These are phyloP conservation scores for Nigrograna mackinnonii DNA, from an alignment of 2,329 filamentous ascomycete species.

Conservation along the genomic window DNA sequence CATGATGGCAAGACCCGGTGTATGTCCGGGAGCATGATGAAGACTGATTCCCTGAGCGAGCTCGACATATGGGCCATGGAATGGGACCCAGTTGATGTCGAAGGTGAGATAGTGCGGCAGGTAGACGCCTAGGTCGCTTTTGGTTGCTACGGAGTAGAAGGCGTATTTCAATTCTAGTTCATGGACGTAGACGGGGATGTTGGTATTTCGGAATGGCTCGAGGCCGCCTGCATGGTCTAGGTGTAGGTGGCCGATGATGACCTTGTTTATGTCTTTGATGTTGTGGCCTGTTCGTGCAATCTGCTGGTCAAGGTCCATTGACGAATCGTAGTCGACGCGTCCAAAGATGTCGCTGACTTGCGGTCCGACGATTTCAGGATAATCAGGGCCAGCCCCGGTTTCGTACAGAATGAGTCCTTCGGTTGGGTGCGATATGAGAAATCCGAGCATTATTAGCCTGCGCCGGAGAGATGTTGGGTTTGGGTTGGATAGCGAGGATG, in stretches of 20 bases:
- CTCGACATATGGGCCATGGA: slow-evolving; percentile 35
- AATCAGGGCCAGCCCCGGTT: slow-evolving; percentile 35
- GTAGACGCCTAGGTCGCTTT: slow-evolving; percentile 36
- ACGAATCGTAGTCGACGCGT: slow-evolving; percentile 26
- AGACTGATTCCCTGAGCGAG: slow-evolving; percentile 37
- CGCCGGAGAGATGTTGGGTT: slow-evolving; percentile 27
- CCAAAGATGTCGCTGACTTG: slow-evolving; percentile 38
- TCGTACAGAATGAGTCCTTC: slow-evolving; percentile 42
- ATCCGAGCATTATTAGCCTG: slow-evolving; percentile 32
- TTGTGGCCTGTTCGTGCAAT: slow-evolving; percentile 34
- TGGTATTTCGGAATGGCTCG: slow-evolving; percentile 36
- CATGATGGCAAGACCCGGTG: slow-evolving; percentile 38
- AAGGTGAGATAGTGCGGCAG: slow-evolving; percentile 41
- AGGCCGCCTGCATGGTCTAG: slow-evolving; percentile 42
- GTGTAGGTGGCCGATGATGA: slow-evolving; percentile 42
- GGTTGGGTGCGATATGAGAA: slow-evolving; percentile 32
- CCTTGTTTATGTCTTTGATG: slow-evolving; percentile 40
- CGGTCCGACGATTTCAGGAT: slow-evolving; percentile 29
- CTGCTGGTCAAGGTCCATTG: slow-evolving; percentile 24
- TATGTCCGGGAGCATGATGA: slow-evolving; percentile 40
- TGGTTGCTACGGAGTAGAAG: slow-evolving; percentile 40
- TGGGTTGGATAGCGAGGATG: slow-evolving; percentile 29
- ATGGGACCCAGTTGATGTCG: slow-evolving; percentile 41
- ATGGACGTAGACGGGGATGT: slow-evolving; percentile 40
- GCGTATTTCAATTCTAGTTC: slow-evolving; percentile 43